Conservation (phyloP, 2,329 filamentous ascomycete species). For the Xylaria sp. region DNA sequence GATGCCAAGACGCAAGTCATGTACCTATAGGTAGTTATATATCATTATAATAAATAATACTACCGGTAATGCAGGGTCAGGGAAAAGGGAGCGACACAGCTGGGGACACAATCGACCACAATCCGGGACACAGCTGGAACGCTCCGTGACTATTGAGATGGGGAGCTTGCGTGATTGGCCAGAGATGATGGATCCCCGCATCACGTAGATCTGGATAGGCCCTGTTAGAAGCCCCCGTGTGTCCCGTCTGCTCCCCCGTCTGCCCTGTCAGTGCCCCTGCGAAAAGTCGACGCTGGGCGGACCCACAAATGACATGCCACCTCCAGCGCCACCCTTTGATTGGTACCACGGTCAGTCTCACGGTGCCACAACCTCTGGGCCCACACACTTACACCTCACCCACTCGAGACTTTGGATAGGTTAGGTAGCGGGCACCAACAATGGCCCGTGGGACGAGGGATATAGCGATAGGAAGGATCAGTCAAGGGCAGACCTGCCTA, state of each 20-base stretch:
- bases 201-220: constrained; percentile 8
- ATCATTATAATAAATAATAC: background rate
- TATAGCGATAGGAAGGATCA: no score
- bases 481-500: no score
- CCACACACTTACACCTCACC: background rate
- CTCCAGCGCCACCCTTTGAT: background rate
- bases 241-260: background rate
- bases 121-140: background rate
- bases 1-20: background rate
- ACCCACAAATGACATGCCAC: constrained; percentile 12
- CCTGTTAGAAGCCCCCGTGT: background rate
- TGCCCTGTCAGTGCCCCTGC: constrained; percentile 1
- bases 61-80: background rate
- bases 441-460: background rate
- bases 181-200: background rate
- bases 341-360: background rate
- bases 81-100: background rate
- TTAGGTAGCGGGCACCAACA: background rate
- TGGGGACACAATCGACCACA: background rate
- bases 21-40: background rate
- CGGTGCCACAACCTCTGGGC: background rate
- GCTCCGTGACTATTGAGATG: background rate
- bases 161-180: background rate
- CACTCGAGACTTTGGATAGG: no score
- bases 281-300: background rate